A percentile compares a stretch with the other conserved stretches of the same genome.
phyloP scores from a whole-genome alignment of 345 rosid species.

The Pugionium cornutum region DNA sequence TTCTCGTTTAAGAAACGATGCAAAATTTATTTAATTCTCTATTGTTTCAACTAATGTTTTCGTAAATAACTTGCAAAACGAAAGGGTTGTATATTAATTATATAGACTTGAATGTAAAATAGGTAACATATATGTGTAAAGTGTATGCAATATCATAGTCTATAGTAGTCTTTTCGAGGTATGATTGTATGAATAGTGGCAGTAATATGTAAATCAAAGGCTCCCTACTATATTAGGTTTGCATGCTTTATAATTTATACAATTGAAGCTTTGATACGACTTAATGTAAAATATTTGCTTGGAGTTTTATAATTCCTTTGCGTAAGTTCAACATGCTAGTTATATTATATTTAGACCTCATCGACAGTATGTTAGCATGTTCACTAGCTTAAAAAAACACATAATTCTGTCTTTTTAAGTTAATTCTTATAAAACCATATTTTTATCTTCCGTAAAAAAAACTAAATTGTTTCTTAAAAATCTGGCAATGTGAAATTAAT shows the following conservation, averaged over 20 bases:
- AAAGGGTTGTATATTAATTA: too few species aligned
- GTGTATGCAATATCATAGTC: too few species aligned
- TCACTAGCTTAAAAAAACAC: background rate
- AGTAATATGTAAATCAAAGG: background rate
- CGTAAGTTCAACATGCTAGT: slow-evolving; percentile 13
- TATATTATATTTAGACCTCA: slow-evolving; percentile 13
- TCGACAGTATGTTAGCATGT: slow-evolving; percentile 37
- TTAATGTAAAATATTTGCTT: background rate
- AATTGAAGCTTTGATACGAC: background rate
- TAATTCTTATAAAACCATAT: too few species aligned
- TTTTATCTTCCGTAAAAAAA: too few species aligned
- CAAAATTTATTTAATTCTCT: too few species aligned
- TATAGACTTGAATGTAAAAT: too few species aligned
- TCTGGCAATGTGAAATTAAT: background rate
- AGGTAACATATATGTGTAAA: too few species aligned
- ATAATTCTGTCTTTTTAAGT: background rate
- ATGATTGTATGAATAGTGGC: background rate
- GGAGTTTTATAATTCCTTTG: background rate
- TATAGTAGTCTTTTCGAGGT: background rate
- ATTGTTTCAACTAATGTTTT: too few species aligned
- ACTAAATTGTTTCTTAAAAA: background rate
- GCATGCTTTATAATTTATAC: background rate
- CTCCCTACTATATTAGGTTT: slow-evolving; percentile 6
- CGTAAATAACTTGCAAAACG: too few species aligned
- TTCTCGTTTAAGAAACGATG: too few species aligned